Base-by-base conservation (phyloP, 2,329 filamentous ascomycete species). In the Ophiostoma quercus region DNA sequence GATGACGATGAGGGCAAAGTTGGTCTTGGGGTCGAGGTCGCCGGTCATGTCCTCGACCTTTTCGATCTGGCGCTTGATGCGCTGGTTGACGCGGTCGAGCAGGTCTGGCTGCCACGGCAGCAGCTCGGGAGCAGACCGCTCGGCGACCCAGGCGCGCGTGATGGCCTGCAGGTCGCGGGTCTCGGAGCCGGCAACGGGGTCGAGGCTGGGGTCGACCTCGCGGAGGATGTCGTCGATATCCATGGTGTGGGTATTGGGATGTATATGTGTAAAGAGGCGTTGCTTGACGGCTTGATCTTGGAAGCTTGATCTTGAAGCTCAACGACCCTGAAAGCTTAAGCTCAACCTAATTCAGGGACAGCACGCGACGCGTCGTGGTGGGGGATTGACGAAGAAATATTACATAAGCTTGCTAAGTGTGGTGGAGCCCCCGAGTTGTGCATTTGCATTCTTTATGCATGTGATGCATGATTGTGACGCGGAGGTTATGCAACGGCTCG, bases 91-190 rank as follows among this genome's bases (percentile, higher is more conserved):
- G 73, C 94, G 88, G 74, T 95, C 91, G 77, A 99, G 91, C 71
- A 98, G 83, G 22, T 66, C 65, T 39, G 37, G 65, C 39, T 66
- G 65, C 65, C 65, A 98, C 80, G 89, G 87, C 54, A 98, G 83
- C n/a, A 99, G 84, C 79, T 97, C 94, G 2, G 94, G 92, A 63
- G 92, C 90, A 70, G 90, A 92, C 74, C 95, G 88, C 79, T 99
- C 96, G 62, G 94, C 92, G 63, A 97, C 87, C 94, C 94, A 99
- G 75, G 90, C 90, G 76, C 94, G 90, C 74, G 94, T 97, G 74
- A 99, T 82, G 68, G 91, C 88, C 79, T 97, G 93, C 74, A 98
- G 85, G 80, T 98, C 94, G 76, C 88, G 85, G 60, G 85, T 88
- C 75, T 87, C 85, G 41, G 60, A 68, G 69, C 81, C 80, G 2